Conservation (phyloP, 2,329 filamentous ascomycete genomes). For the Hypoxylon sp. region DNA sequence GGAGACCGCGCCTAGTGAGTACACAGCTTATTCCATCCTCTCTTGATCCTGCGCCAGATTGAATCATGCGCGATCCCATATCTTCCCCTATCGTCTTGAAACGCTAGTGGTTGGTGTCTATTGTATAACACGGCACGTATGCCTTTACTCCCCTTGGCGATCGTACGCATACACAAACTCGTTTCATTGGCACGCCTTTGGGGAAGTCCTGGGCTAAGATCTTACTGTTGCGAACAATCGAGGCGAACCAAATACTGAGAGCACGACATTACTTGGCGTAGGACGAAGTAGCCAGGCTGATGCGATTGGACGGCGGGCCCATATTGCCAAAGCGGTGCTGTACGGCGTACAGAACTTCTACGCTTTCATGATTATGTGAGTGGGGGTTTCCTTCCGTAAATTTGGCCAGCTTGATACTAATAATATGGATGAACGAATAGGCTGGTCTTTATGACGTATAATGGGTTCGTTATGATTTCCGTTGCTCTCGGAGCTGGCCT, state of each 20-base stretch:
- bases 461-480: constrained; percentile 96
- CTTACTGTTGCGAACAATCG: constrained; percentile 31
- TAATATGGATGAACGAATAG: constrained; percentile 61
- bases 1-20: constrained; percentile 69
- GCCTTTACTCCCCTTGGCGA: constrained; percentile 31
- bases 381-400: constrained; percentile 48
- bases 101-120: constrained; percentile 11
- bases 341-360: constrained; percentile 98
- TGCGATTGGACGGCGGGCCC: constrained; percentile 74
- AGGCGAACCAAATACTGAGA: constrained; percentile 70
- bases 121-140: constrained; percentile 19
- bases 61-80: neutral
- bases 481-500: constrained; percentile 90
- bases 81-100: neutral
- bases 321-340: constrained; percentile 83
- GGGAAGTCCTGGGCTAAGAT: constrained; percentile 44
- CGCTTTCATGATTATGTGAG: constrained; percentile 99
- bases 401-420: constrained; percentile 12
- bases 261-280: constrained; percentile 75
- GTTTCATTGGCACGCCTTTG: constrained; percentile 38
- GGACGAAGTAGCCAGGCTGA: constrained; percentile 74
- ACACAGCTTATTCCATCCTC: constrained; percentile 23
- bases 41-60: constrained; percentile 9
- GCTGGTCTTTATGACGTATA: constrained; percentile 99
- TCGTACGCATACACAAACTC: constrained; percentile 5